Evolutionary conservation across 2,329 filamentous ascomycete genomes (phyloP).

Genomic region (Clarireedia homoeocarpa): DNA sequence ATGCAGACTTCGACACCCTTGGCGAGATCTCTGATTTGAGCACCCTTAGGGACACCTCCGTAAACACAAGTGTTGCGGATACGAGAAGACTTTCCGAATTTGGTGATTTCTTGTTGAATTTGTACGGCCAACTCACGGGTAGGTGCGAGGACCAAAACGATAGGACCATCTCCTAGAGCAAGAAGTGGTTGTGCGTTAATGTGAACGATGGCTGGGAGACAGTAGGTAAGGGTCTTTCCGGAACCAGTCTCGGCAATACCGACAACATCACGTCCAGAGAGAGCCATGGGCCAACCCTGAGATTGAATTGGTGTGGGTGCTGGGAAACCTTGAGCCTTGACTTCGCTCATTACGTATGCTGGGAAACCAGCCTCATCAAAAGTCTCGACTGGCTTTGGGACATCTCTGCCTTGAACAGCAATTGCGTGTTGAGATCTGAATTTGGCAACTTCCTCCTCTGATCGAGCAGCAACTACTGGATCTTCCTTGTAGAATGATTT

Average conservation of each 20-base stretch:
- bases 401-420: slow-evolving; percentile 66
- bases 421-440: slow-evolving; percentile 86
- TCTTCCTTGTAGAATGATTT: slow-evolving; percentile 99
- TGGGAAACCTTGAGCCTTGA: slow-evolving; percentile 95
- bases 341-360: slow-evolving; percentile 93
- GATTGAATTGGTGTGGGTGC: slow-evolving; percentile 94
- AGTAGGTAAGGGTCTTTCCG: slow-evolving; percentile 98
- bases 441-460: slow-evolving; percentile 71
- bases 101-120: slow-evolving; percentile 97
- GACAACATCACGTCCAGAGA: slow-evolving; percentile 95
- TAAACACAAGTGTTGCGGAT: slow-evolving; percentile 99
- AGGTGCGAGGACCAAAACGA: slow-evolving; percentile 90
- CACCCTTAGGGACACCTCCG: slow-evolving; percentile 95
- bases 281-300: slow-evolving; percentile 98
- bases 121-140: slow-evolving; percentile 97
- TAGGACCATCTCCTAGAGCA: slow-evolving; percentile 89
- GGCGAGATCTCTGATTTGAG: slow-evolving; percentile 89
- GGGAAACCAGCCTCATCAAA: slow-evolving; percentile 98
- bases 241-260: slow-evolving; percentile 99
- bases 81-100: slow-evolving; percentile 95
- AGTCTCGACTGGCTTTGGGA: slow-evolving; percentile 90
- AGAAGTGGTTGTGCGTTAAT: slow-evolving; percentile 98
- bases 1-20: slow-evolving; percentile 98
- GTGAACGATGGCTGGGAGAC: slow-evolving; percentile 94
- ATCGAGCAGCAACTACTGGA: slow-evolving; percentile 65